A percentile compares a stretch with the other conserved stretches of the same genome.
Conservation (phyloP, 495 filamentous ascomycete species). For the Hyaloscypha finlandica region DNA sequence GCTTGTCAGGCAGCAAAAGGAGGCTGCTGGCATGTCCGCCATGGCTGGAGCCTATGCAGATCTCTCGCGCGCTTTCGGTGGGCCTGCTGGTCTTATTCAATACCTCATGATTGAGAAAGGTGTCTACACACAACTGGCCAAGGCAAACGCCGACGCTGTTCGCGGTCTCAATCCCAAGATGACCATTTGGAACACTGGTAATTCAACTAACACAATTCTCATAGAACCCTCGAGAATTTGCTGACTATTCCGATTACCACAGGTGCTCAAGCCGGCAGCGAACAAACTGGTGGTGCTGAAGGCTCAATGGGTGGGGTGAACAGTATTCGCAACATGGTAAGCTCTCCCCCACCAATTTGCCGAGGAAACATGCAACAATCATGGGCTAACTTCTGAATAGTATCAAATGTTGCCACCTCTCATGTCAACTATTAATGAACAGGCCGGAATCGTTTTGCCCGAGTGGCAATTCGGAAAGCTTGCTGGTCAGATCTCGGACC, state of each 20-base stretch:
- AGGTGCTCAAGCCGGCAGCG: conserved; percentile 37
- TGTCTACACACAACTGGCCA: conserved; percentile 64
- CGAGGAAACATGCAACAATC: conserved; percentile 33
- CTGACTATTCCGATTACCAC: not conserved
- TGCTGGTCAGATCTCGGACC: conserved; percentile 32
- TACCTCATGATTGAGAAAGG: conserved; percentile 78
- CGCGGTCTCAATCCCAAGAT: conserved; percentile 83
- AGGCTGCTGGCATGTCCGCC: conserved; percentile 71
- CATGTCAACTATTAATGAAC: conserved; percentile 79
- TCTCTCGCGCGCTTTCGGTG: conserved; percentile 70
- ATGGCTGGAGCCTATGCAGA: conserved; percentile 76
- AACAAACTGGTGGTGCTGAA: conserved; percentile 39
- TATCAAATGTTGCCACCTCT: conserved; percentile 80
- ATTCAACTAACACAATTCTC: not conserved
- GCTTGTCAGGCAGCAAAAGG: conserved; percentile 61
- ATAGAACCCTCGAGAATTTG: not conserved
- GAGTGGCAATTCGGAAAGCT: conserved; percentile 65
- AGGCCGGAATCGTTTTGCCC: conserved; percentile 76
- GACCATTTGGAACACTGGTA: conserved; percentile 78
- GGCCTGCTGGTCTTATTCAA: conserved; percentile 70
- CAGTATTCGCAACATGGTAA: conserved; percentile 30
- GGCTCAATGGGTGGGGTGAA: conserved; percentile 33
- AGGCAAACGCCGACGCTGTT: conserved; percentile 70
- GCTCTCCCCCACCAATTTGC: conserved; percentile 9
- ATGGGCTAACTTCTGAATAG: conserved; percentile 45